phyloP scores from a whole-genome alignment of 352 stramenopile species.

The Phytophthora boehmeriae region DNA sequence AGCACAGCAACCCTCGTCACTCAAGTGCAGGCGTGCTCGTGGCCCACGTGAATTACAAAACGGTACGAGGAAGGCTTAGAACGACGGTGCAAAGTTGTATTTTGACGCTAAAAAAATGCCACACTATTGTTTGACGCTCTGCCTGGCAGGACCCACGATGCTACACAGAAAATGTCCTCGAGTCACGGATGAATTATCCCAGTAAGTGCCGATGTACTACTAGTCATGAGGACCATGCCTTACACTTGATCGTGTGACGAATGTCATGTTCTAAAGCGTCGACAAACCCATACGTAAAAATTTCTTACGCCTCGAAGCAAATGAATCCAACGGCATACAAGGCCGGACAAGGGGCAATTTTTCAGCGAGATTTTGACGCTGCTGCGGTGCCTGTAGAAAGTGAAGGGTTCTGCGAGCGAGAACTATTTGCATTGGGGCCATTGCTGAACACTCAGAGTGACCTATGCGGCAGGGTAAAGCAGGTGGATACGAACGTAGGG shows the following conservation, averaged over 20 bases:
- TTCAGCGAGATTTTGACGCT: slow-evolving; percentile 54
- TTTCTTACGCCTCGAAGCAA: slow-evolving; percentile 58
- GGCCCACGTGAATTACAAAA: slow-evolving; percentile 56
- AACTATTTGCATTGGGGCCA: slow-evolving; percentile 44
- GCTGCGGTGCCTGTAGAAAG: slow-evolving; percentile 46
- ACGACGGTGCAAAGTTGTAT: background rate
- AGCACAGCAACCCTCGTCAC: slow-evolving; percentile 43
- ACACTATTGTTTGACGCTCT: too few relatives aligned
- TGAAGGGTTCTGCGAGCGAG: slow-evolving; percentile 59
- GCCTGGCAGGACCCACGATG: slow-evolving; percentile 49
- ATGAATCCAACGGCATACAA: slow-evolving; percentile 40
- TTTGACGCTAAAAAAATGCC: too few relatives aligned
- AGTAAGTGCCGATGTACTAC: slow-evolving; percentile 23
- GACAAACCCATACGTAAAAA: slow-evolving; percentile 42
- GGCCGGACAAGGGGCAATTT: slow-evolving; percentile 38
- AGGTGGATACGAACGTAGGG: slow-evolving; percentile 44
- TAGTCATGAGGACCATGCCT: too few relatives aligned
- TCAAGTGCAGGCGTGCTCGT: slow-evolving; percentile 48
- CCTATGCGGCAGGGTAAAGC: slow-evolving; percentile 46
- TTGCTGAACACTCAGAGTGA: slow-evolving; percentile 54
- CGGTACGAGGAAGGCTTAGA: slow-evolving; percentile 18
- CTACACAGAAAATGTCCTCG: slow-evolving; percentile 60
- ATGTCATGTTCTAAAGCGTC: slow-evolving; percentile 23
- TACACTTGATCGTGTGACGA: too few relatives aligned
- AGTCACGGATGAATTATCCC: slow-evolving; percentile 55